These are phyloP conservation scores for Lasiodiplodia theobromae DNA, from an alignment of 2,329 filamentous ascomycete species.

Conservation along the genomic window DNA sequence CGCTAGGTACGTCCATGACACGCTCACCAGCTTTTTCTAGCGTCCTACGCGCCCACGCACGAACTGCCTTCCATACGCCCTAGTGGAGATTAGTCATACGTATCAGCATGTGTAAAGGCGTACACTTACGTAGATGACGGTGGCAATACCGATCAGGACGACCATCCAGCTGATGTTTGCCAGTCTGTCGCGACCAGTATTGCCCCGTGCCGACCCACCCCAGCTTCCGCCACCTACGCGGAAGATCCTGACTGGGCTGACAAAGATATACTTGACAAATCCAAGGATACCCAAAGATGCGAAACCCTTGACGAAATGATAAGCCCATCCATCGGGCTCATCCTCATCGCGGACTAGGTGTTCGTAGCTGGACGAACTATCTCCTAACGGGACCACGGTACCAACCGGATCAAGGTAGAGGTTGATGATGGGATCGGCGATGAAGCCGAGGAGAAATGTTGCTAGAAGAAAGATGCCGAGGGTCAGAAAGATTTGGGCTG, in stretches of 20 bases:
- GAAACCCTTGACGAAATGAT: slow-evolving; percentile 89
- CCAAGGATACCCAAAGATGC: slow-evolving; percentile 89
- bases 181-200: slow-evolving; percentile 76
- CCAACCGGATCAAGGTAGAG: slow-evolving; percentile 77
- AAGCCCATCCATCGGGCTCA: slow-evolving; percentile 69
- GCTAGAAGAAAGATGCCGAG: slow-evolving; percentile 72
- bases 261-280: slow-evolving; percentile 79
- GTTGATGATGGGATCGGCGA: slow-evolving; percentile 91
- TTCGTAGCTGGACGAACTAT: slow-evolving; percentile 15
- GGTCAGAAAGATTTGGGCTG: slow-evolving; percentile 75
- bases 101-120: neutral
- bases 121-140: slow-evolving; percentile 74
- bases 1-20: slow-evolving; percentile 80
- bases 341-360: slow-evolving; percentile 46
- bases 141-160: slow-evolving; percentile 79
- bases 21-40: slow-evolving; percentile 79
- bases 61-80: slow-evolving; percentile 78
- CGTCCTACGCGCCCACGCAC: slow-evolving; percentile 73
- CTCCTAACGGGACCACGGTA: slow-evolving; percentile 15
- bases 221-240: slow-evolving; percentile 66
- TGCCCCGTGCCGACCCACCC: slow-evolving; percentile 58
- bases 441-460: slow-evolving; percentile 85
- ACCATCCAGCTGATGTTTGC: slow-evolving; percentile 81
- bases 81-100: slow-evolving; percentile 25
- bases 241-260: slow-evolving; percentile 71